Percentiles rank a stretch among this genome's conserved stretches.
Evolutionary conservation across 1,139 yeast genomes (phyloP).

Genomic region (Candida sanyaensis): DNA sequence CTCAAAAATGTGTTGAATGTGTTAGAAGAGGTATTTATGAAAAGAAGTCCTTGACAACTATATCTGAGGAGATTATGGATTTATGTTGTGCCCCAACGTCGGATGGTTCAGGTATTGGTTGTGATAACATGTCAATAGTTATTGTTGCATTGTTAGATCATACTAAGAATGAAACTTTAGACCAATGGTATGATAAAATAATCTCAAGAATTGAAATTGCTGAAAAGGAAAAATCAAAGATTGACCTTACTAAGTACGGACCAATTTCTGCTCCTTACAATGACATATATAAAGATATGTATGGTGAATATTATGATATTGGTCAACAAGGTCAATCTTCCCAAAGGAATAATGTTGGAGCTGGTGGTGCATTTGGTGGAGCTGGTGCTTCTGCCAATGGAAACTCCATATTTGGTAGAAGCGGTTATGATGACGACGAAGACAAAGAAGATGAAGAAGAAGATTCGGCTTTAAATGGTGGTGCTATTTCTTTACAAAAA

Average conservation of each 20-base stretch:
- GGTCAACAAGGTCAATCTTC: conserved; percentile 35
- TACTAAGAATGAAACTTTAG: conserved; percentile 63
- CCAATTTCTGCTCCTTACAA: conserved; percentile 46
- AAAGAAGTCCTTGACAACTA: conserved; percentile 63
- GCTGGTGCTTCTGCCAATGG: conserved; percentile 22
- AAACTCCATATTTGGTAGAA: conserved; percentile 16
- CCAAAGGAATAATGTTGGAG: conserved; percentile 14
- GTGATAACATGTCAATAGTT: conserved; percentile 96
- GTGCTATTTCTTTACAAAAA: conserved; percentile 54
- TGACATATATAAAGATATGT: conserved; percentile 47
- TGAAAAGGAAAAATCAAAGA: conserved; percentile 19
- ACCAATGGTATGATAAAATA: conserved; percentile 82
- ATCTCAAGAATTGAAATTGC: conserved; percentile 52
- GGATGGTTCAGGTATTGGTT: conserved; percentile 93
- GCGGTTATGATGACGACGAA: conserved; percentile 26
- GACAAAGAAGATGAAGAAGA: conserved; percentile 20
- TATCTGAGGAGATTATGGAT: conserved; percentile 89
- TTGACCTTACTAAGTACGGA: conserved; percentile 24
- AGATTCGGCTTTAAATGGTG: conserved; percentile 25
- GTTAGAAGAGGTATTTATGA: conserved; percentile 88
- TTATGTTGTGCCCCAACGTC: conserved; percentile 92
- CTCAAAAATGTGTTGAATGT: conserved; percentile 92
- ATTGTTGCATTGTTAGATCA: conserved; percentile 82
- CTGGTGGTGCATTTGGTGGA: conserved; percentile 15
- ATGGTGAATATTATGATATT: conserved; percentile 46